Percentiles rank a stretch among this genome's conserved stretches.
These are phyloP conservation scores for Alternaria ethzedia DNA, from an alignment of 2,329 filamentous ascomycete species.

Conservation along the genomic window DNA sequence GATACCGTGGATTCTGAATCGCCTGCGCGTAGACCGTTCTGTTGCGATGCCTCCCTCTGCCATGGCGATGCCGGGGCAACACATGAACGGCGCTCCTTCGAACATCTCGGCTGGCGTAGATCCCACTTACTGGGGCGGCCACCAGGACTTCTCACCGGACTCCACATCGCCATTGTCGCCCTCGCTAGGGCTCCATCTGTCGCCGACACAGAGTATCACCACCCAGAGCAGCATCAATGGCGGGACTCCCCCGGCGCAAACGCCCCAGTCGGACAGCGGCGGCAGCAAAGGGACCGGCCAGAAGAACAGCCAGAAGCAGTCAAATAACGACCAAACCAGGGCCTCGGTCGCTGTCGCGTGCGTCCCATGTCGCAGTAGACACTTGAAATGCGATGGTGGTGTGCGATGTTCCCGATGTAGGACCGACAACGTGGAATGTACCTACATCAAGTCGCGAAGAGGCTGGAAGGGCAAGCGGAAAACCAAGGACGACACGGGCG, in stretches of 20 bases:
- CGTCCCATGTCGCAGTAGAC: conserved; percentile 58
- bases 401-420: conserved; percentile 58
- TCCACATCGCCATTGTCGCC: conserved; percentile 27
- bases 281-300: conserved; percentile 23
- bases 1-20: conserved; percentile 12
- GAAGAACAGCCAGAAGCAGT: conserved; percentile 28
- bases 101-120: conserved; percentile 37
- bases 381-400: conserved; percentile 61
- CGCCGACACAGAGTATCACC: conserved; percentile 38
- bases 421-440: conserved; percentile 54
- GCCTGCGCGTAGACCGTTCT: conserved; percentile 1
- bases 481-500: conserved; percentile 42
- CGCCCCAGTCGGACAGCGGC: conserved; percentile 36
- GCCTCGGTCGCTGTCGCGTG: conserved; percentile 55
- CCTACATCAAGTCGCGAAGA: conserved; percentile 60
- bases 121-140: conserved; percentile 42
- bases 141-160: conserved; percentile 34
- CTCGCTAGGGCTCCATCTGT: conserved; percentile 38
- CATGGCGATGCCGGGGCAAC: conserved; percentile 38
- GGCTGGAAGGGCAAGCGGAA: conserved; percentile 56
- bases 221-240: conserved; percentile 38
- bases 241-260: conserved; percentile 41
- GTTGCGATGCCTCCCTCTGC: conserved; percentile 24
- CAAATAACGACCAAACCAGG: conserved; percentile 28
- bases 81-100: conserved; percentile 29